phyloP scores from a whole-genome alignment of 805 yeast genomes.

The Candida ortonii region DNA sequence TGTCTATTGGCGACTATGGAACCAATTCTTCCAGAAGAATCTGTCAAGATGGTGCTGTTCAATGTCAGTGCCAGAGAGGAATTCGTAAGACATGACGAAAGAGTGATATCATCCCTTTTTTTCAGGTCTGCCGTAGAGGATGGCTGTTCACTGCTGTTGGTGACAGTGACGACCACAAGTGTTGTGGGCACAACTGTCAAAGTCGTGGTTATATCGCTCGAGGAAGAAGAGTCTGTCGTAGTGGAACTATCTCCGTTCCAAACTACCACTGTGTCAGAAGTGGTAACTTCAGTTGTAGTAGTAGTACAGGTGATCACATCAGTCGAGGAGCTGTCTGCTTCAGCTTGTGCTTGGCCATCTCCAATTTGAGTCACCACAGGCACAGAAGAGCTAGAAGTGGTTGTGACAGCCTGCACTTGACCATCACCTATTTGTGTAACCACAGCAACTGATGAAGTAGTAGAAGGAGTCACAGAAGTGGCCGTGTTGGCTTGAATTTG shows the following conservation, averaged over 20 bases:
- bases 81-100: slow-evolving; percentile 44
- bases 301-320: slow-evolving; percentile 2
- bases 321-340: slow-evolving; percentile 7
- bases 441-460: slow-evolving; percentile 27
- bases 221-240: slow-evolving; percentile 26
- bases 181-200: slow-evolving; percentile 29
- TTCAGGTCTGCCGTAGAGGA: slow-evolving; percentile 28
- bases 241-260: too few species aligned
- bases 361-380: slow-evolving; percentile 44
- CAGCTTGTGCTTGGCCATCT: slow-evolving; percentile 44
- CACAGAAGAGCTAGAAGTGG: slow-evolving; percentile 26
- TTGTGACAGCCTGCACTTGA: slow-evolving; percentile 41
- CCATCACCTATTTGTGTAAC: slow-evolving; percentile 47
- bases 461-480: slow-evolving; percentile 18
- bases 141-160: slow-evolving; percentile 25
- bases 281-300: too few species aligned
- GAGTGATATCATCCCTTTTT: slow-evolving; percentile 22
- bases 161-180: slow-evolving; percentile 29
- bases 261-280: too few species aligned
- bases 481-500: slow-evolving; percentile 31
- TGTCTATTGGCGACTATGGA: slow-evolving; percentile 80
- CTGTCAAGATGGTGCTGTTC: slow-evolving; percentile 49
- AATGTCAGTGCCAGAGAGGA: slow-evolving; percentile 57
- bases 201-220: slow-evolving; percentile 28
- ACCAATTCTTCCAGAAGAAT: slow-evolving; percentile 65